A percentile compares a stretch with the other conserved stretches of the same genome.
phyloP scores from a whole-genome alignment of 768 basidiomycete species.

The Lactarius trivialis region DNA sequence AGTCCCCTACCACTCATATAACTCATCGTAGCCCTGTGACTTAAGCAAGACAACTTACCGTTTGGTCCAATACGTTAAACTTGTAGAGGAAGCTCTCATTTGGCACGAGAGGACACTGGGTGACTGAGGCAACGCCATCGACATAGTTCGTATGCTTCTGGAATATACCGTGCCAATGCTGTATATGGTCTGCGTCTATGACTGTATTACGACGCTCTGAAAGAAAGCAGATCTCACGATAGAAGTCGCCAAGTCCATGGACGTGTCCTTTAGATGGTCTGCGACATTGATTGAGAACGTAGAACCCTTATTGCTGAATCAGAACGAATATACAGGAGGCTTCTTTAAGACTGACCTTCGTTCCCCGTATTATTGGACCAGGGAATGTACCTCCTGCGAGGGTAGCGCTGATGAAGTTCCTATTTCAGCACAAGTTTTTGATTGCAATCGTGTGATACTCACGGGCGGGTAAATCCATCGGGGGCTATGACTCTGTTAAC shows the following conservation, averaged over 20 bases:
- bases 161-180: slow-evolving; percentile 25
- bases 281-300: slow-evolving; percentile 5
- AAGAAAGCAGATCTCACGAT: not conserved
- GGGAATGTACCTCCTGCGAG: slow-evolving; percentile 9
- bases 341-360: not conserved
- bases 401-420: not conserved
- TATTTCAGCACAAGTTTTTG: not conserved
- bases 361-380: slow-evolving; percentile 8
- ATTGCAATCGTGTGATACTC: not conserved
- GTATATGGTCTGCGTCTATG: not conserved
- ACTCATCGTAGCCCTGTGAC: not conserved
- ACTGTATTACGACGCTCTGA: too few relatives aligned
- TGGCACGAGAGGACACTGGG: slow-evolving; percentile 23
- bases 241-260: slow-evolving; percentile 7
- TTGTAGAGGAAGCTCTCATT: slow-evolving; percentile 9
- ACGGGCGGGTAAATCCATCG: slow-evolving; percentile 26
- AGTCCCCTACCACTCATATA: slow-evolving; percentile 6
- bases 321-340: not conserved
- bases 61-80: slow-evolving; percentile 15
- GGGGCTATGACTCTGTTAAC: slow-evolving; percentile 21
- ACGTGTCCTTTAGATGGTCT: not conserved
- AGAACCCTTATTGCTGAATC: not conserved
- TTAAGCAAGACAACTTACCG: not conserved
- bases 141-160: slow-evolving; percentile 11
- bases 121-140: slow-evolving; percentile 19